These are phyloP conservation scores for Neurospora pannonica DNA, from an alignment of 495 filamentous ascomycete genomes.

Conservation along the genomic window DNA sequence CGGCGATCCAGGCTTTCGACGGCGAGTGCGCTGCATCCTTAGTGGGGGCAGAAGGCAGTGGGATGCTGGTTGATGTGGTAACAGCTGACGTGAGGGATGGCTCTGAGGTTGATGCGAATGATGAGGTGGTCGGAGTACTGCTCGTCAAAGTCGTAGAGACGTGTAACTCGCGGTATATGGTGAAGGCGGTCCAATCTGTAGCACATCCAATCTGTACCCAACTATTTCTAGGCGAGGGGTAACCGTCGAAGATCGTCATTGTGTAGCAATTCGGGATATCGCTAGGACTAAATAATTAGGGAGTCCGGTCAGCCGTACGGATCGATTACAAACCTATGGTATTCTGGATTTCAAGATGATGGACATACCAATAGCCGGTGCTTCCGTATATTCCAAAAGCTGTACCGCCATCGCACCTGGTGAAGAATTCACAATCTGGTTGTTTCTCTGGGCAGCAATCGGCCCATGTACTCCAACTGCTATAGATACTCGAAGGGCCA, in stretches of 20 bases:
- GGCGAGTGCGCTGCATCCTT: neutral
- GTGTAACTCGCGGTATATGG: neutral
- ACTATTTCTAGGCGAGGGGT: neutral
- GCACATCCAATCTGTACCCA: fast-evolving
- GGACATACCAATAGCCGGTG: neutral
- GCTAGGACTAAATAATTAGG: no score
- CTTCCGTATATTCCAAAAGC: fast-evolving
- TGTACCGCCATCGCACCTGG: neutral
- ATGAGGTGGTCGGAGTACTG: neutral
- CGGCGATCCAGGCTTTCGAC: neutral
- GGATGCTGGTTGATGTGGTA: neutral
- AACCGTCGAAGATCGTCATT: neutral
- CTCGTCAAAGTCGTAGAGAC: neutral
- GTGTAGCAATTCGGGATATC: neutral
- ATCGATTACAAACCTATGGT: no score
- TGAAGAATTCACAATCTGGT: fast-evolving
- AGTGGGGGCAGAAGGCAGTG: neutral
- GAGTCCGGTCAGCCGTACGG: no score
- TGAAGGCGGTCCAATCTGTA: neutral
- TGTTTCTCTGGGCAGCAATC: fast-evolving
- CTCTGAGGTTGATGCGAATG: neutral
- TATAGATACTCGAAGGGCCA: fast-evolving
- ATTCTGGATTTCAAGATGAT: no score
- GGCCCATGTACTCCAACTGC: neutral
- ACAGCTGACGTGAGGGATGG: neutral